Evolutionary conservation across 768 basidiomycete genomes (phyloP).

Genomic region (Lactarius sanguifluus): DNA sequence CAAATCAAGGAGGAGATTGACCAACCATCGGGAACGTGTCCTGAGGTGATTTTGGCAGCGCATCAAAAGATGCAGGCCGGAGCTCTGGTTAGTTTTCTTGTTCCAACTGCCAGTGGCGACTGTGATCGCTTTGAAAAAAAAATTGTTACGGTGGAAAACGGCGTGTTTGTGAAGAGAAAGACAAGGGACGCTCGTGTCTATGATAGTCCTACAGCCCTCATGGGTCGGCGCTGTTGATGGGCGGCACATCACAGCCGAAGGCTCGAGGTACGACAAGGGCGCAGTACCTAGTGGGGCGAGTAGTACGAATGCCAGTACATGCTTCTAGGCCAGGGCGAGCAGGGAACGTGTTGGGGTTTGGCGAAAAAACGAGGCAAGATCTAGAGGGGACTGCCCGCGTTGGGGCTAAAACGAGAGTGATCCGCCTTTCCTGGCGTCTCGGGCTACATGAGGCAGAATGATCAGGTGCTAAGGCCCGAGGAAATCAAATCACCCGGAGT

Average conservation of each 20-base stretch:
- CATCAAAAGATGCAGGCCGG: not conserved
- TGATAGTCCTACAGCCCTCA: not conserved
- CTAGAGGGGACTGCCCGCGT: not conserved
- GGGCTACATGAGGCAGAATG: not conserved
- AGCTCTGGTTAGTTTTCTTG: not conserved
- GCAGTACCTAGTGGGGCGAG: not conserved
- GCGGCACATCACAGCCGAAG: not conserved
- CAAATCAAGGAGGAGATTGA: not conserved
- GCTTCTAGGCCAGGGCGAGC: not conserved
- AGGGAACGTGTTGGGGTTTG: not conserved
- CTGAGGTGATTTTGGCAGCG: not conserved
- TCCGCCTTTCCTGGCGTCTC: not conserved
- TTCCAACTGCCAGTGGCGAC: not conserved
- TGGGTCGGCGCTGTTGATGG: not conserved
- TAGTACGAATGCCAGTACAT: not conserved
- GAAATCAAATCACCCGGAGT: not conserved
- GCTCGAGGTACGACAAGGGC: not conserved
- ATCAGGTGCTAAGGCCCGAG: not conserved
- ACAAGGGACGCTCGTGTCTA: not conserved
- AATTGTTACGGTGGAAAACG: not conserved
- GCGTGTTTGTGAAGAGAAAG: not conserved
- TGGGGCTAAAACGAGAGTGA: not conserved
- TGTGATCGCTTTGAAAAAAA: not conserved
- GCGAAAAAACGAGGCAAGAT: conserved; percentile 1
- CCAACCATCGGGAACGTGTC: not conserved